Evolutionary conservation across 2,329 filamentous ascomycete genomes (phyloP).

Genomic region (Alternaria sp.): DNA sequence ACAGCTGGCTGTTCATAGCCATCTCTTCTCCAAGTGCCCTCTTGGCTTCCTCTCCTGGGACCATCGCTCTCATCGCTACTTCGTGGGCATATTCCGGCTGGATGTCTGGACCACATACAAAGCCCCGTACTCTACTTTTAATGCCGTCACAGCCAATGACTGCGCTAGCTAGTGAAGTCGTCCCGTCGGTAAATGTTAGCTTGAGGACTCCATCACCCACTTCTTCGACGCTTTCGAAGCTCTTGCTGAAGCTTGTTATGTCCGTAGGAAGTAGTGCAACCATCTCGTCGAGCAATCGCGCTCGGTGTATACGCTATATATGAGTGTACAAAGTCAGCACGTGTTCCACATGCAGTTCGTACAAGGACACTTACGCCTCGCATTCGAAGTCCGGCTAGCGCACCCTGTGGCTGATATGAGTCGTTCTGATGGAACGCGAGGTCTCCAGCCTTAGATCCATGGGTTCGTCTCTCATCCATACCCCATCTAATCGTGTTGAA

Average conservation of each 20-base stretch:
- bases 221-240: conserved; percentile 26
- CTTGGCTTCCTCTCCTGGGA: conserved; percentile 64
- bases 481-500: conserved; percentile 31
- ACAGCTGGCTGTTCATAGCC: conserved; percentile 62
- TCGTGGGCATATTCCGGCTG: conserved; percentile 63
- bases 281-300: conserved; percentile 33
- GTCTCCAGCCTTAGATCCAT: conserved; percentile 28
- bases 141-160: conserved; percentile 72
- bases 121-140: conserved; percentile 62
- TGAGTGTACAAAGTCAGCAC: too few species aligned
- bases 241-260: conserved; percentile 32
- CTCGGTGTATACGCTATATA: conserved; percentile 30
- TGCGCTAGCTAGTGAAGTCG: conserved; percentile 51
- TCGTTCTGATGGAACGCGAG: conserved; percentile 27
- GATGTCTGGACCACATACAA: conserved; percentile 60
- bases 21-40: conserved; percentile 59
- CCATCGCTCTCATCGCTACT: conserved; percentile 68
- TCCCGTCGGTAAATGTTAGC: conserved; percentile 56
- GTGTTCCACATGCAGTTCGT: too few species aligned
- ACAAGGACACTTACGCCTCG: conserved; percentile 11
- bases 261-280: conserved; percentile 28
- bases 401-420: conserved; percentile 12
- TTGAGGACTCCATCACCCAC: conserved; percentile 19
- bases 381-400: conserved; percentile 18
- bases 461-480: conserved; percentile 20